Base-by-base conservation (phyloP, 352 stramenopile genomes). In the Globisporangium barbulae region DNA sequence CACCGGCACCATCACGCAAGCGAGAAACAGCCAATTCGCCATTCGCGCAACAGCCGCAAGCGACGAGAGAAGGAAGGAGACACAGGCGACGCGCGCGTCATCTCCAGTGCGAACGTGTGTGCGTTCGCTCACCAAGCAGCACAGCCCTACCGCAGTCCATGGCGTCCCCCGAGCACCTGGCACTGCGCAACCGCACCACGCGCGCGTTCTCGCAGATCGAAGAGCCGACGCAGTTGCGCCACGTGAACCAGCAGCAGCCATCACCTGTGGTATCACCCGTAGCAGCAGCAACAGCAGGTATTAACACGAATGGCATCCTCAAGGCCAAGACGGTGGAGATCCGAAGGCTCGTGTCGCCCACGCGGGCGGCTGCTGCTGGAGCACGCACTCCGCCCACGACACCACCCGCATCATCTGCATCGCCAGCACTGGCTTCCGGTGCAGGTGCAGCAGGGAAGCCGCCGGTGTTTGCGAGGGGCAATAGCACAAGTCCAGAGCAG, bases 141-240 rank as follows among this genome's bases (percentile, higher is more conserved):
- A 5, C 47, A 47, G 33, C 12, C 50, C 15, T 37, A 9, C 5
- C 39, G 30, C 21, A 52, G n/a, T 1, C 21, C 15, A 65, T 58
- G 45, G 41, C 47, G 15, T 57, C 53, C 5, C 28, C 44, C 9
- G n/a, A 63, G 15, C 42, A 6, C 42, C 17, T 52, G 21, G 56
- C 44, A 19, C 37, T 63, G 22, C 67, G 65, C 15, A 64, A 75
- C 53, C 75, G 77, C 63, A 66, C 73, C 31, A 70, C 61, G 9
- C 78, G 82, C 65, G 82, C 82, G 17, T 91, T 91, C 71, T 83
- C 82, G 33, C 79, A 91, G 67, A 78, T 89, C 41, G 76, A 91
- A 37, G 74, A 83, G 49, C 74, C 78, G 21, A 28, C 73, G 10
- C 75, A 66, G 45, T 53, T 75, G 58, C 76, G 71, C n/a, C 48